Evolutionary conservation across 129 eudicot species (phyloP).

Genomic region (Centrapalus pauciflorus): DNA sequence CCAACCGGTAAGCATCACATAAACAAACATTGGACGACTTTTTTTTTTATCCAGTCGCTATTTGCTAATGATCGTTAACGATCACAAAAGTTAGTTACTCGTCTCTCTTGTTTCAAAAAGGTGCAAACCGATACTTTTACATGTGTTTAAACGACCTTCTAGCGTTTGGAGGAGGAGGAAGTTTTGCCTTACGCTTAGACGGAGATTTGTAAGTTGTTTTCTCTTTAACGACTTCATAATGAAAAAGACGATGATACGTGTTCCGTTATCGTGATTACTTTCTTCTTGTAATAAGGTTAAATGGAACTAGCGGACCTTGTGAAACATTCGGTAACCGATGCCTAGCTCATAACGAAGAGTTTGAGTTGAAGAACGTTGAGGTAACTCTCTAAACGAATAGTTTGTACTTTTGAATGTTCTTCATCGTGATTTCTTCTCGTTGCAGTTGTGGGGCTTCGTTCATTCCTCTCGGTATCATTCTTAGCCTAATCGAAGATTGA

Average conservation of each 20-base stretch:
- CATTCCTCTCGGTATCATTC: conserved; percentile 58
- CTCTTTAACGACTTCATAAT: not conserved
- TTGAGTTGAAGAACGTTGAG: conserved; percentile 76
- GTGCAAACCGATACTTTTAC: conserved; percentile 66
- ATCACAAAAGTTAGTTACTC: no score
- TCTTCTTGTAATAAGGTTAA: conserved; percentile 40
- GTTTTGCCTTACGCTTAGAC: conserved; percentile 59
- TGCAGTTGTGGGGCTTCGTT: conserved; percentile 83
- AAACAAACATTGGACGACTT: no score
- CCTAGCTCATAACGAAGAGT: conserved; percentile 64
- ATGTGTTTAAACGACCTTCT: conserved; percentile 62
- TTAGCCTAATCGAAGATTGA: not conserved
- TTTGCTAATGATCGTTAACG: no score
- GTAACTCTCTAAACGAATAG: conserved; percentile 24
- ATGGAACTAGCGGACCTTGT: conserved; percentile 69
- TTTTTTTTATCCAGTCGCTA: no score
- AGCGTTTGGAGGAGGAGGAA: conserved; percentile 81
- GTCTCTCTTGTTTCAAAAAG: conserved; percentile 21
- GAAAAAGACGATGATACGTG: not conserved
- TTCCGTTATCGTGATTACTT: not conserved
- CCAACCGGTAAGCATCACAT: conserved; percentile 51
- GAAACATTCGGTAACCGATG: conserved; percentile 72
- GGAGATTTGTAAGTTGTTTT: conserved; percentile 58
- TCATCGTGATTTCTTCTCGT: not conserved
- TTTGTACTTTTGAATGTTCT: not conserved